phyloP scores from a whole-genome alignment of 2,329 filamentous ascomycete species.

The Beauveria sp. region DNA sequence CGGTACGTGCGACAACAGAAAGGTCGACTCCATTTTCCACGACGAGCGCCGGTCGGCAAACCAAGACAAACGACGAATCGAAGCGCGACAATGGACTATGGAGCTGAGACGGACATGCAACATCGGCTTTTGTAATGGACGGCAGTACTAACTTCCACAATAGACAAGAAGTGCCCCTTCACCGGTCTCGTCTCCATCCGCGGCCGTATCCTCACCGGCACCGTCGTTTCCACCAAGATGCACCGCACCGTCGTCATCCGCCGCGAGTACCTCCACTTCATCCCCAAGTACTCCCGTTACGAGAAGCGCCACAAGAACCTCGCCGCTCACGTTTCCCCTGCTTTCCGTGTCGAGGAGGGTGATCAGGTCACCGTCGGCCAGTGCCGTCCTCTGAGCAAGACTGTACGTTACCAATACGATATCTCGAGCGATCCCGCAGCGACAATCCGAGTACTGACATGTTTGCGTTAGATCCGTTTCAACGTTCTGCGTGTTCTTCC shows the following conservation, averaged over 20 bases:
- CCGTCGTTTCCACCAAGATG: slow-evolving; percentile 99
- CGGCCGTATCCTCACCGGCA: slow-evolving; percentile 99
- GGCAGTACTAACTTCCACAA: slow-evolving; percentile 12
- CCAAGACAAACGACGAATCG: neutral
- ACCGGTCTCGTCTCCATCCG: slow-evolving; percentile 98
- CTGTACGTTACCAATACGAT: slow-evolving; percentile 56
- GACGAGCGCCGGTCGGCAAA: neutral
- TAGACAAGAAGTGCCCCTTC: slow-evolving; percentile 99
- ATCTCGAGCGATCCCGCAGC: neutral
- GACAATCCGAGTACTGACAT: slow-evolving; percentile 17
- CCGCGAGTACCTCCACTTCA: slow-evolving; percentile 99
- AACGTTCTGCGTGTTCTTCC: slow-evolving; percentile 98
- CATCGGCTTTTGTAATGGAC: neutral
- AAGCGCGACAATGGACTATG: slow-evolving; percentile 3
- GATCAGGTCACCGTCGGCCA: slow-evolving; percentile 99
- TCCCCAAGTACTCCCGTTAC: slow-evolving; percentile 99
- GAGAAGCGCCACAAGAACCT: slow-evolving; percentile 99
- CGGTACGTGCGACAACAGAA: slow-evolving; percentile 57
- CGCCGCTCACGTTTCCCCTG: slow-evolving; percentile 95
- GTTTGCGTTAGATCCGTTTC: slow-evolving; percentile 72
- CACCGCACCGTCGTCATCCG: slow-evolving; percentile 99
- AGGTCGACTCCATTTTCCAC: slow-evolving; percentile 3
- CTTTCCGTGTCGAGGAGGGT: slow-evolving; percentile 99
- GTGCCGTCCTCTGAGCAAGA: slow-evolving; percentile 99
- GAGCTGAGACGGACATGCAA: neutral